These are phyloP conservation scores for Helotiales sp. DNA, from an alignment of 2,329 filamentous ascomycete species.

Conservation along the genomic window DNA sequence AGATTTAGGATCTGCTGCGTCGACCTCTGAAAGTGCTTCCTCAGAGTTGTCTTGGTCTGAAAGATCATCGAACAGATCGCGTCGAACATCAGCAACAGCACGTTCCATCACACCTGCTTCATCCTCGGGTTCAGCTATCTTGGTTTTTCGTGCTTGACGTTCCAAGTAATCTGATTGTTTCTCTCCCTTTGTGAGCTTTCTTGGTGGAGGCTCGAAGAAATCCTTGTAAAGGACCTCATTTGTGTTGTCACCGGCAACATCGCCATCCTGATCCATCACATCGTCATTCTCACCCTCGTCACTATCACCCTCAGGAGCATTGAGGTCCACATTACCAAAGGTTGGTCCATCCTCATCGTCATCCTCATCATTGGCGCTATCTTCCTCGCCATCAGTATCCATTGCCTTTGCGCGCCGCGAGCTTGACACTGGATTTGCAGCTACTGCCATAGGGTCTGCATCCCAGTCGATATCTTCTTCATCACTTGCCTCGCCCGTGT, in stretches of 20 bases:
- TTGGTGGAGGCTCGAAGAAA: slow-evolving; percentile 85
- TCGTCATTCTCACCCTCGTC: slow-evolving; percentile 60
- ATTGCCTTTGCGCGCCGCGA: slow-evolving; percentile 34
- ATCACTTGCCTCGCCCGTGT: slow-evolving; percentile 73
- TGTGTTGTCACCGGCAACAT: slow-evolving; percentile 63
- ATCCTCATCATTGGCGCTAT: slow-evolving; percentile 62
- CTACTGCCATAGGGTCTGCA: slow-evolving; percentile 65
- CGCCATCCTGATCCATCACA: slow-evolving; percentile 54
- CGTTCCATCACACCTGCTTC: slow-evolving; percentile 71
- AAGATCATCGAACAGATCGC: slow-evolving; percentile 84
- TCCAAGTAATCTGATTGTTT: slow-evolving; percentile 41
- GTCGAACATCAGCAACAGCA: slow-evolving; percentile 82
- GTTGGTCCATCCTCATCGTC: slow-evolving; percentile 77
- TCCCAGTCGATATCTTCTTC: slow-evolving; percentile 90
- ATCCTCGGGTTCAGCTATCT: slow-evolving; percentile 41
- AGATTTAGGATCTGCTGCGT: slow-evolving; percentile 69
- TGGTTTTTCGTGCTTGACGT: slow-evolving; percentile 42
- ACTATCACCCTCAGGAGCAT: slow-evolving; percentile 69
- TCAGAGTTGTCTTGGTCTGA: slow-evolving; percentile 66
- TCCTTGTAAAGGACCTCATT: slow-evolving; percentile 90
- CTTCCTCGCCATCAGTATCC: slow-evolving; percentile 39
- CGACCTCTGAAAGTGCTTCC: slow-evolving; percentile 63
- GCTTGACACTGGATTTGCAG: slow-evolving; percentile 29
- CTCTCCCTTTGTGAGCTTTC: slow-evolving; percentile 60
- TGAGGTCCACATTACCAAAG: slow-evolving; percentile 76